Percentiles rank a stretch among this genome's conserved stretches.
Evolutionary conservation across 2,329 filamentous ascomycete genomes (phyloP).

Genomic region (Fusarium metavorans): DNA sequence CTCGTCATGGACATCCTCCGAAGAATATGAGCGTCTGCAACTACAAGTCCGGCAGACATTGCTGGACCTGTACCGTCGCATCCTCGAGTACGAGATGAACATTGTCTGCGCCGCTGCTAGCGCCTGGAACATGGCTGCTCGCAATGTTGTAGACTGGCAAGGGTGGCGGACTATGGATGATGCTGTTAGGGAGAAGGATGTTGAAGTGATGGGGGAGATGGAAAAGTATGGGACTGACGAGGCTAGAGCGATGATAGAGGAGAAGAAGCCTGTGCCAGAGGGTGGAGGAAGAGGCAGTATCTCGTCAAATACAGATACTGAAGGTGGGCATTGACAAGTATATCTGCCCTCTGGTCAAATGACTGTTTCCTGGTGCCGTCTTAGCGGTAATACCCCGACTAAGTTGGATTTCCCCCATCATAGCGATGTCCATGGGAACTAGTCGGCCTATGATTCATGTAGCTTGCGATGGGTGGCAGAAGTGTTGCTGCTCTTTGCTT

Average conservation of each 20-base stretch:
- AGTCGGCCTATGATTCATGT: neutral
- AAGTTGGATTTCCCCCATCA: neutral
- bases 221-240: constrained; percentile 32
- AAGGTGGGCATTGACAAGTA: neutral
- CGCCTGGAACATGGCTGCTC: constrained; percentile 52
- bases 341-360: neutral
- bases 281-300: constrained; percentile 20
- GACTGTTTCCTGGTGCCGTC: neutral
- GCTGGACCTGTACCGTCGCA: constrained; percentile 45
- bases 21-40: constrained; percentile 40
- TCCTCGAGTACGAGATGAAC: constrained; percentile 56
- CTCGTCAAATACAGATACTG: neutral
- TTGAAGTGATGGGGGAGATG: constrained; percentile 39
- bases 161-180: constrained; percentile 45
- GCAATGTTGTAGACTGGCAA: constrained; percentile 53
- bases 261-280: constrained; percentile 24
- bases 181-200: constrained; percentile 45
- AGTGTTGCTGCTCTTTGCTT: no score
- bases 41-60: constrained; percentile 40
- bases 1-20: constrained; percentile 39
- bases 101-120: constrained; percentile 54
- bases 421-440: neutral
- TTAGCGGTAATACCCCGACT: neutral
- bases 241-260: constrained; percentile 30
- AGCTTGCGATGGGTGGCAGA: no score